Conservation (phyloP, 2,329 filamentous ascomycete genomes). For the Tolypocladium inflatum region DNA sequence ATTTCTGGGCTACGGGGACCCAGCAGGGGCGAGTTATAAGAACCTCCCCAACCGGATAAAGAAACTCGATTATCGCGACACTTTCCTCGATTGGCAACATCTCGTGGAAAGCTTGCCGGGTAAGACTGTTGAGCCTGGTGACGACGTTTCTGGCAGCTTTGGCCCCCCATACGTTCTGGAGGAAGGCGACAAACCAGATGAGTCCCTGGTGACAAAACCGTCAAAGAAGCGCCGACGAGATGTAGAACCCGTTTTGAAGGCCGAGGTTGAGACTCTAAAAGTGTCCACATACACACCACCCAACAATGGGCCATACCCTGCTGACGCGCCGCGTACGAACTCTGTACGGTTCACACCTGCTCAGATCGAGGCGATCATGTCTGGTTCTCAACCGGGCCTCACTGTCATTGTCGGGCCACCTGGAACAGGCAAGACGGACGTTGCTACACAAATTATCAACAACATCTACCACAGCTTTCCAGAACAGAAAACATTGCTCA, state of each 20-base stretch:
- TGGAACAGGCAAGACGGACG: constrained; percentile 97
- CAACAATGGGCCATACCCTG: constrained; percentile 82
- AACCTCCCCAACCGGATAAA: constrained; percentile 68
- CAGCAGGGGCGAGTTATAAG: constrained; percentile 77
- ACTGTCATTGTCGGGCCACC: constrained; percentile 92
- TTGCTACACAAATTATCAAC: constrained; percentile 96
- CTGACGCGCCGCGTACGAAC: constrained; percentile 76
- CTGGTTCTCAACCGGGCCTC: constrained; percentile 86
- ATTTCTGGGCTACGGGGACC: constrained; percentile 95
- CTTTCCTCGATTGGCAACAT: constrained; percentile 93
- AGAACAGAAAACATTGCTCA: constrained; percentile 77
- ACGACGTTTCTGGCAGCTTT: constrained; percentile 63
- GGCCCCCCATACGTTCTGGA: constrained; percentile 83
- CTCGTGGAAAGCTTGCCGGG: constrained; percentile 83
- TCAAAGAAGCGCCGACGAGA: constrained; percentile 85
- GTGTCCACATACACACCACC: constrained; percentile 85
- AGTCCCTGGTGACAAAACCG: constrained; percentile 43
- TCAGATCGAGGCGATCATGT: constrained; percentile 87
- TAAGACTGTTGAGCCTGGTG: constrained; percentile 71
- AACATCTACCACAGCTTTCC: constrained; percentile 99
- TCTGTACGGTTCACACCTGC: constrained; percentile 79
- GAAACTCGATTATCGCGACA: constrained; percentile 84
- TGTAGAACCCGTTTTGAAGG: constrained; percentile 54
- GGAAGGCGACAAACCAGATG: constrained; percentile 43
- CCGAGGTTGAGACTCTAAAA: constrained; percentile 58